Base-by-base conservation (phyloP, 169 alveolate species). In the Fabrea salina region DNA sequence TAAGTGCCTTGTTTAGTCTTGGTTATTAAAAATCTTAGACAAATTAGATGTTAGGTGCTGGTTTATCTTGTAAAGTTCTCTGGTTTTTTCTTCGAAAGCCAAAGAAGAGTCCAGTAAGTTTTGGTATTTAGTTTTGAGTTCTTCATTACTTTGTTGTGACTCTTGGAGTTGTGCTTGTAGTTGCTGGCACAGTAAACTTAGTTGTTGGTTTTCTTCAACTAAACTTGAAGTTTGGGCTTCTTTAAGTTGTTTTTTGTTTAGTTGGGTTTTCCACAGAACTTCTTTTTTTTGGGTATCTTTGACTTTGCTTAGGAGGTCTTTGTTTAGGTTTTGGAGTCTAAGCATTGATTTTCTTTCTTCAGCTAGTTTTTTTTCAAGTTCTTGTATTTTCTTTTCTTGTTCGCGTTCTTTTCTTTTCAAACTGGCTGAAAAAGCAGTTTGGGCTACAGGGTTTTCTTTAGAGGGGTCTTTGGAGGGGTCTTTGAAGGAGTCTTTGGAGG, bases 341-440 rank as follows among this genome's bases (percentile, higher is more conserved):
- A 33, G 74, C 74, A 61, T 61, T 2, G 74, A 19, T 61, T 61
- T 61, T 30, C 74, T 27, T 37, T 61, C 74, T 61, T 61, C 74
- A 16, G 19, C 54, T 30, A 61, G 11, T 61, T 61, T 61, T 32
- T 37, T 61, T 30, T 61, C 74, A 1, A n/a, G 0, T 61, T 61
- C 74, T 7, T 11, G 37, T 1, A 61, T 27, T 61, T 61, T 61
- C 39, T 30, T 61, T 2, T 61, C 74, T 30, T n/a, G 74, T 37
- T 61, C 74, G 0, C 32, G 16, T 37, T 61, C 74, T 61, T 30
- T 61, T 61, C 74, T 27, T 4, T 61, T 61, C 2, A 61, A 27
- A 27, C 32, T 61, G 8, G 74, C 50, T 32, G 74, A 13, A 37
- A 61, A 61, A 8, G 32, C 74, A n/a, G 74, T 61, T 35, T 61